A percentile compares a stretch with the other conserved stretches of the same genome.
Conservation (phyloP, 441 rosid genomes). For the Theobroma grandiflorum region DNA sequence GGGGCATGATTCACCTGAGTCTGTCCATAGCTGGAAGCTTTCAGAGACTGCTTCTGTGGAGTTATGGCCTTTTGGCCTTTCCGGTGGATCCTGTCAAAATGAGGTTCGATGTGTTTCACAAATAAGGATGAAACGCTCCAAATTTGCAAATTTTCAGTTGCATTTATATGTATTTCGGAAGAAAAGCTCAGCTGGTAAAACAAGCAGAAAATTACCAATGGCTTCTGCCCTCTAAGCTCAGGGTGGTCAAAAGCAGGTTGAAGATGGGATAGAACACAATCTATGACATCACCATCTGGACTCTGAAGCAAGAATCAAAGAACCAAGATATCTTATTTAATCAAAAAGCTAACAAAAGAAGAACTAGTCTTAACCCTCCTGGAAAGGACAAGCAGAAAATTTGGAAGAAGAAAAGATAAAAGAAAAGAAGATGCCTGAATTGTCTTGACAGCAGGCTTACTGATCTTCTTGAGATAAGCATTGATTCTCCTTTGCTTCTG, state of each 20-base stretch:
- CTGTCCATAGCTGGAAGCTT: constrained; percentile 62
- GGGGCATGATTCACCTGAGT: constrained; percentile 69
- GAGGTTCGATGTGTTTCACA: not conserved
- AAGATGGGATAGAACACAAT: constrained; percentile 66
- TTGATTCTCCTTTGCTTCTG: constrained; percentile 50
- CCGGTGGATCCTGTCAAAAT: constrained; percentile 56
- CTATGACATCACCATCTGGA: constrained; percentile 75
- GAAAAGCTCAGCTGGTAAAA: not conserved
- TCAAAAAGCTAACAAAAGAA: too few species aligned
- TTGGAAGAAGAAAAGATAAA: constrained; percentile 15
- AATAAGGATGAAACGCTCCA: not conserved
- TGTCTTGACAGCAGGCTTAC: constrained; percentile 75
- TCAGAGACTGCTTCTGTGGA: constrained; percentile 33
- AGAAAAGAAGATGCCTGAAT: constrained; percentile 51
- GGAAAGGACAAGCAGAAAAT: constrained; percentile 4
- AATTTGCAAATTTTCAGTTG: not conserved
- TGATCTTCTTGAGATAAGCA: constrained; percentile 58
- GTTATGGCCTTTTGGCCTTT: constrained; percentile 49
- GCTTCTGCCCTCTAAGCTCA: constrained; percentile 62
- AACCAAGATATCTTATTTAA: constrained; percentile 8
- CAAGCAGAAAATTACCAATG: constrained; percentile 46
- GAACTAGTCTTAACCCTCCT: not conserved
- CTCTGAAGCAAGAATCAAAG: constrained; percentile 46
- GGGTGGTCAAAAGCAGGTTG: constrained; percentile 90
- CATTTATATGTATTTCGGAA: not conserved